phyloP scores from a whole-genome alignment of 2,329 filamentous ascomycete species.

The Paecilomyces formosus region DNA sequence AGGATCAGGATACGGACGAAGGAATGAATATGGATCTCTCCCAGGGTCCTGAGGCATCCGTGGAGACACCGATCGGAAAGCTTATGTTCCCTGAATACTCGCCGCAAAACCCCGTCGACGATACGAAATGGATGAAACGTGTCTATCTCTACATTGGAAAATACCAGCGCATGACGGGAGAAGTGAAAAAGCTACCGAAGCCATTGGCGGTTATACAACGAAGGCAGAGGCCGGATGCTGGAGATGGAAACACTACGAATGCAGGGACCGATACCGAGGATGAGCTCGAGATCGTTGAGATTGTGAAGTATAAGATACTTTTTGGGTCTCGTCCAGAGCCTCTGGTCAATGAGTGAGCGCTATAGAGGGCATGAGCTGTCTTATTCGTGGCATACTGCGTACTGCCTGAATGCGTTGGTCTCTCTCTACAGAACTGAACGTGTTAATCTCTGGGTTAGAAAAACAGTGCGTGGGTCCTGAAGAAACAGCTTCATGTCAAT shows the following conservation, averaged over 20 bases:
- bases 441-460: not conserved
- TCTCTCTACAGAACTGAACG: not conserved
- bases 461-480: not conserved
- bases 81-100: slow-evolving; percentile 73
- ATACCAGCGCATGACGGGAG: slow-evolving; percentile 81
- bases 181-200: slow-evolving; percentile 77
- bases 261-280: slow-evolving; percentile 12
- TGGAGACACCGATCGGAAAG: slow-evolving; percentile 56
- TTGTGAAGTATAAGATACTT: slow-evolving; percentile 78
- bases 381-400: not conserved
- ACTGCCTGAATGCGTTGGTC: not conserved
- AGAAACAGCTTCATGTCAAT: no score
- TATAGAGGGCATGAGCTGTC: not conserved
- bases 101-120: slow-evolving; percentile 40
- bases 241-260: slow-evolving; percentile 17
- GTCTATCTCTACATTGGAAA: slow-evolving; percentile 83
- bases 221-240: slow-evolving; percentile 22
- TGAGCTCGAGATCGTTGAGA: slow-evolving; percentile 66
- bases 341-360: slow-evolving; percentile 45
- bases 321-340: slow-evolving; percentile 83
- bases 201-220: slow-evolving; percentile 72
- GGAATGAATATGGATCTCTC: slow-evolving; percentile 6
- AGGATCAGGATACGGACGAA: slow-evolving; percentile 19
- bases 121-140: slow-evolving; percentile 78
- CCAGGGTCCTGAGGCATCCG: slow-evolving; percentile 3